A percentile compares a stretch with the other conserved stretches of the same genome.
Conservation (phyloP, 441 rosid species). For the Jatropha multifida region DNA sequence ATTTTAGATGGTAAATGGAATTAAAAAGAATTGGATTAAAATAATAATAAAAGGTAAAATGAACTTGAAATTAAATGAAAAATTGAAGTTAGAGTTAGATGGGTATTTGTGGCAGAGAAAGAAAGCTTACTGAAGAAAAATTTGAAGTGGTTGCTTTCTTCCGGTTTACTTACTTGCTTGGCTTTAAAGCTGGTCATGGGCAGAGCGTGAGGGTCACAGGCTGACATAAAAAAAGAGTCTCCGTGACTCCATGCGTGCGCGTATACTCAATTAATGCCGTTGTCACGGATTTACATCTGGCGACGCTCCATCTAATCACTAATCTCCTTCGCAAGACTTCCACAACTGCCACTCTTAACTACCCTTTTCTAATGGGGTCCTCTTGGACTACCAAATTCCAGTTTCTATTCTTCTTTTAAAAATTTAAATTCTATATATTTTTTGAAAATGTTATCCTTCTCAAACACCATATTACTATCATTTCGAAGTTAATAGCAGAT, state of each 20-base stretch:
- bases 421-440: too few species aligned
- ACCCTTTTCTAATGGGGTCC: background rate
- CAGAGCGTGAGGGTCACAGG: slow-evolving; percentile 27
- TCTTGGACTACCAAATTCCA: background rate
- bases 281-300: background rate
- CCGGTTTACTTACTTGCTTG: slow-evolving; percentile 27
- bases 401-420: background rate
- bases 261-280: slow-evolving; percentile 5
- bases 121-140: background rate
- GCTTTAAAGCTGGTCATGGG: slow-evolving; percentile 57
- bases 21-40: too few species aligned
- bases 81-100: too few species aligned
- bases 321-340: background rate
- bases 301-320: background rate
- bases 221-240: slow-evolving; percentile 19
- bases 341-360: background rate
- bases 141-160: slow-evolving; percentile 1
- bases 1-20: too few species aligned
- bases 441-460: too few species aligned
- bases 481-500: too few species aligned
- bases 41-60: too few species aligned
- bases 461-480: too few species aligned
- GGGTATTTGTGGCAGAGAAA: background rate
- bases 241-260: slow-evolving; percentile 23
- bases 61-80: too few species aligned